Conservation (phyloP, 345 rosid species). For the Ceriops zippeliana region DNA sequence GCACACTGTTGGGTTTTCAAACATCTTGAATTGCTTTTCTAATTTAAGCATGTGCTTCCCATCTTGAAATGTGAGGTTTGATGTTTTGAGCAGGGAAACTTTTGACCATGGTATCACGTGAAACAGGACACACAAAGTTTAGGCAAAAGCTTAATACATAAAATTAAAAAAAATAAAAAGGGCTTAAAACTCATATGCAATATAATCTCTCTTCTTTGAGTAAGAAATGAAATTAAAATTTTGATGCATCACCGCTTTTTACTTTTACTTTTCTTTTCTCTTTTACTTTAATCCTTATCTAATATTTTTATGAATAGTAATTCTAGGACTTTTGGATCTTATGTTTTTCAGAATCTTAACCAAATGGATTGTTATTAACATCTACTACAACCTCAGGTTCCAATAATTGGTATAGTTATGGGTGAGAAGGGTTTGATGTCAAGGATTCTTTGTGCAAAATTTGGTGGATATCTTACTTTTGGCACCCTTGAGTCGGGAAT, state of each 20-base stretch:
- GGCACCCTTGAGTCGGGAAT: conserved; percentile 76
- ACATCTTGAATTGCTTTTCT: not conserved
- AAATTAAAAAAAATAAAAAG: not conserved
- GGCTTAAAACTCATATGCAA: not conserved
- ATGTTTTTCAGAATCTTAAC: conserved; percentile 5
- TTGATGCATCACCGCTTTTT: not conserved
- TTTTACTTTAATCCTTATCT: not conserved
- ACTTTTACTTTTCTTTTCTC: not conserved
- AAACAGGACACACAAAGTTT: not conserved
- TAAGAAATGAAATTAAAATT: not conserved
- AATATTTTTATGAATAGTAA: not conserved
- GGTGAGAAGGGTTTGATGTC: conserved; percentile 91
- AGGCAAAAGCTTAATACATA: not conserved
- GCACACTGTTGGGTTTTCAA: not conserved
- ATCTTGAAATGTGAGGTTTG: no score
- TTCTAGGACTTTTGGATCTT: not conserved
- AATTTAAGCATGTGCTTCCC: not conserved
- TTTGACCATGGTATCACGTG: not conserved
- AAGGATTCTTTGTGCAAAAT: conserved; percentile 83
- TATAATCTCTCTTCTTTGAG: not conserved
- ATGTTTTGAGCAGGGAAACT: not conserved
- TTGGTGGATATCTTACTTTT: conserved; percentile 87
- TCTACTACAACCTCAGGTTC: conserved; percentile 51
- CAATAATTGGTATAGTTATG: conserved; percentile 85
- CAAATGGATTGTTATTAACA: not conserved